A percentile compares a stretch with the other conserved stretches of the same genome.
phyloP scores from a whole-genome alignment of 805 yeast genomes.

The Metschnikowia corniflorae region DNA sequence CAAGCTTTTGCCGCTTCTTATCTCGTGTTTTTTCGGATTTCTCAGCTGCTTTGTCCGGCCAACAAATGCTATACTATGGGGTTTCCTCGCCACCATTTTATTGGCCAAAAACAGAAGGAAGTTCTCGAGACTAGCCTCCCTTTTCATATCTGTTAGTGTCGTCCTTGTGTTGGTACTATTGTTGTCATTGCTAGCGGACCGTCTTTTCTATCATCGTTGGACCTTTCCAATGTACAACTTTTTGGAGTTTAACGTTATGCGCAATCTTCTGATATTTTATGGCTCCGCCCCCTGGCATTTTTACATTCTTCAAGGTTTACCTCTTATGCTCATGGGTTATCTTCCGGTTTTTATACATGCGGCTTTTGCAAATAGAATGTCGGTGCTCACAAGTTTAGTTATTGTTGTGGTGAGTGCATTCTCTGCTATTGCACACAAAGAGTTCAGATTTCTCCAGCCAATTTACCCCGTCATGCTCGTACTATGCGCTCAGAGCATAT shows the following conservation, averaged over 20 bases:
- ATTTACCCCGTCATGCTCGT: conserved; percentile 69
- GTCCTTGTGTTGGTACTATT: conserved; percentile 31
- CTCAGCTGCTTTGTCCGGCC: conserved; percentile 76
- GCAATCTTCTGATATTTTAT: conserved; percentile 73
- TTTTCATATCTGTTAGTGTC: conserved; percentile 10
- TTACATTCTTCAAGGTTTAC: conserved; percentile 78
- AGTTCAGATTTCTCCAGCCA: conserved; percentile 85
- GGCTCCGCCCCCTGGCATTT: conserved; percentile 85
- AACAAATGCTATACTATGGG: conserved; percentile 79
- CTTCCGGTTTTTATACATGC: conserved; percentile 53
- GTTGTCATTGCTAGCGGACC: conserved; percentile 38
- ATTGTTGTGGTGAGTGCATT: conserved; percentile 50
- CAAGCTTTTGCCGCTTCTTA: conserved; percentile 18
- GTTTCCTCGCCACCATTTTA: conserved; percentile 47
- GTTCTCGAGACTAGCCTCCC: conserved; percentile 8
- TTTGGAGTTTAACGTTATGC: conserved; percentile 70
- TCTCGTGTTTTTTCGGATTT: conserved; percentile 51
- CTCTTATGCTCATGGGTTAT: conserved; percentile 64
- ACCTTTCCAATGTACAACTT: conserved; percentile 68
- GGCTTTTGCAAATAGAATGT: conserved; percentile 12
- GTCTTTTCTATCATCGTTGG: conserved; percentile 50
- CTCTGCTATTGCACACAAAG: conserved; percentile 78
- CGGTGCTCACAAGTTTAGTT: conserved; percentile 24
- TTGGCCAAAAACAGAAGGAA: conserved; percentile 4
- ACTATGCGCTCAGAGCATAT: conserved; percentile 36